These are phyloP conservation scores for Hymenoscyphus linearis DNA, from an alignment of 2,329 filamentous ascomycete species.

Conservation along the genomic window DNA sequence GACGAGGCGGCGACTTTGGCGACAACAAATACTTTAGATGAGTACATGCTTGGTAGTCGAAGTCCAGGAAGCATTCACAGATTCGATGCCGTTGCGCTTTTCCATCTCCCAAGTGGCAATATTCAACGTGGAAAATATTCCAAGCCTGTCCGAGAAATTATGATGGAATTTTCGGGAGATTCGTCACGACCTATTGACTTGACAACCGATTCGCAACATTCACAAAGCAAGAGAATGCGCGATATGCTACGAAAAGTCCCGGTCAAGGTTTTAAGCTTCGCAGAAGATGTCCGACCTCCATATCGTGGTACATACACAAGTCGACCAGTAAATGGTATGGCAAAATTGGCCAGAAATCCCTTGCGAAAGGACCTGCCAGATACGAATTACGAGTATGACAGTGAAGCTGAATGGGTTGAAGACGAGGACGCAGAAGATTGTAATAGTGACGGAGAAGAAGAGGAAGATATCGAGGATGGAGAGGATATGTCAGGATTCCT, in stretches of 20 bases:
- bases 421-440: constrained; percentile 56
- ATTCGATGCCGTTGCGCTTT: constrained; percentile 43
- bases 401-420: constrained; percentile 78
- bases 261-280: constrained; percentile 40
- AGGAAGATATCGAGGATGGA: constrained; percentile 63
- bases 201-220: constrained; percentile 30
- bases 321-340: constrained; percentile 40
- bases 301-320: constrained; percentile 67
- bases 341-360: constrained; percentile 49
- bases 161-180: constrained; percentile 26
- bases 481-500: constrained; percentile 61
- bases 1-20: constrained; percentile 50
- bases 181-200: constrained; percentile 28
- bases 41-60: constrained; percentile 44
- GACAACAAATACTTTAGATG: constrained; percentile 49
- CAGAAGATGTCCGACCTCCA: constrained; percentile 60
- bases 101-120: constrained; percentile 38
- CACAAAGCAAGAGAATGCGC: constrained; percentile 25
- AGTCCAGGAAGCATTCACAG: constrained; percentile 37
- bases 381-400: constrained; percentile 78
- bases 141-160: constrained; percentile 28
- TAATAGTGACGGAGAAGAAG: constrained; percentile 58
- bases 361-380: constrained; percentile 48
- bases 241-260: constrained; percentile 24
- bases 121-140: constrained; percentile 39